Evolutionary conservation across 2,329 filamentous ascomycete species (phyloP), one percentile per base, ranked within the genome.

Genomic region (Exophiala sideris): DNA sequence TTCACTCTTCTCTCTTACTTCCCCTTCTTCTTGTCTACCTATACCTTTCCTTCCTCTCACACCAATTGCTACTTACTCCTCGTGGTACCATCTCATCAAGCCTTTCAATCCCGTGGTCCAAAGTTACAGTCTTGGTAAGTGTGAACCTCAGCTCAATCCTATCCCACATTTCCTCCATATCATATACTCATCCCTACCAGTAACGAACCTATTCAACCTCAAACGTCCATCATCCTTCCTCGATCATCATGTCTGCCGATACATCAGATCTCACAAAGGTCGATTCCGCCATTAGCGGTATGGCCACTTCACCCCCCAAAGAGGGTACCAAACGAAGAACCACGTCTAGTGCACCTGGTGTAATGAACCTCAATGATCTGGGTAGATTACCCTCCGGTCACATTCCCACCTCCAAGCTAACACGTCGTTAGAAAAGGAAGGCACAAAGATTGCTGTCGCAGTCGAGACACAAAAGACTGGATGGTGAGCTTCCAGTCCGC

Each of bases 211-310:
- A 2, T 4, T 29, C 24, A 29, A 29, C 24, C 24, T 29, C 24
- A 29, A 29, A 29, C 24, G 7, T 5, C 3, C 24, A 29, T 49
- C 52, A 18, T 18, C 29, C 21, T 34, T 24, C 29, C 42, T 51
- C 47, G 44, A 24, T 41, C 55, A 61, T 42, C 52, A 64, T 64
- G 62, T 63, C 62, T 45, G 62, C 61, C 40, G 62, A 62, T 40
- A 63, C 62, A 49, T 63, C 60, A 57, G 61, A 64, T 53, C 61
- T 64, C 47, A 81, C 82, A 75, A 95, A 95, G 79, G 85, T 96
- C 77, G 91, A 96, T 75, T 96, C 91, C 57, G 90, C 89, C 77
- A 84, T 95, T 69, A 85, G 90, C 70, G 89, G 89, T 73, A 74
- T 91, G 66, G 81, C 83, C 63, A 80, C 82, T 66, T 85, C 85